Conservation (phyloP, 257 asterid genomes). For the Jaltomata sinuosa region DNA sequence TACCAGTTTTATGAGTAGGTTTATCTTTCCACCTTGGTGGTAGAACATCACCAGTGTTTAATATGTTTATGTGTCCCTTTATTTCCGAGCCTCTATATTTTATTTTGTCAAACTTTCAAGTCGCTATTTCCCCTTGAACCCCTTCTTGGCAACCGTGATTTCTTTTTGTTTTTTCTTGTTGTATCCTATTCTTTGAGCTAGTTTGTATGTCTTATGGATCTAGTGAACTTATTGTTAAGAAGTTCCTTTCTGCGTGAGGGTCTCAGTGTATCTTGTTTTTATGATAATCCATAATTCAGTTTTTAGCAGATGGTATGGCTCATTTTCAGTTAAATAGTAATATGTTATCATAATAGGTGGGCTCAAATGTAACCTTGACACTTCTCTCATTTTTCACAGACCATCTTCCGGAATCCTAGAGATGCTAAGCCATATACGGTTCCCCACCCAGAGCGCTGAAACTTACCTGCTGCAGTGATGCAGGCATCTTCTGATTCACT, state of each 20-base stretch:
- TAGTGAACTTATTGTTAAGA: not conserved
- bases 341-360: not conserved
- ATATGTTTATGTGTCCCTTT: not conserved
- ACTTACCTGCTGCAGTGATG: conserved; percentile 93
- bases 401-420: conserved; percentile 88
- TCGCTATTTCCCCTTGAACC: not conserved
- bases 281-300: not conserved
- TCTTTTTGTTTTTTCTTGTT: not conserved
- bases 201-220: not conserved
- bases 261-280: not conserved
- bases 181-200: not conserved
- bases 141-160: not conserved
- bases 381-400: conserved; percentile 34
- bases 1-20: not conserved
- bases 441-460: conserved; percentile 93
- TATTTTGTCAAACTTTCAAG: not conserved
- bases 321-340: not conserved
- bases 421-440: conserved; percentile 71
- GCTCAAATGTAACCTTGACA: not conserved
- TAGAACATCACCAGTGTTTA: not conserved
- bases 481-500: conserved; percentile 87
- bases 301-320: not conserved
- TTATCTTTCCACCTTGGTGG: not conserved
- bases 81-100: not conserved
- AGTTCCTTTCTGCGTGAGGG: not conserved